Evolutionary conservation across 2,329 filamentous ascomycete genomes (phyloP), one percentile per base, ranked within the genome.

Genomic region (Diaporthe sp.): DNA sequence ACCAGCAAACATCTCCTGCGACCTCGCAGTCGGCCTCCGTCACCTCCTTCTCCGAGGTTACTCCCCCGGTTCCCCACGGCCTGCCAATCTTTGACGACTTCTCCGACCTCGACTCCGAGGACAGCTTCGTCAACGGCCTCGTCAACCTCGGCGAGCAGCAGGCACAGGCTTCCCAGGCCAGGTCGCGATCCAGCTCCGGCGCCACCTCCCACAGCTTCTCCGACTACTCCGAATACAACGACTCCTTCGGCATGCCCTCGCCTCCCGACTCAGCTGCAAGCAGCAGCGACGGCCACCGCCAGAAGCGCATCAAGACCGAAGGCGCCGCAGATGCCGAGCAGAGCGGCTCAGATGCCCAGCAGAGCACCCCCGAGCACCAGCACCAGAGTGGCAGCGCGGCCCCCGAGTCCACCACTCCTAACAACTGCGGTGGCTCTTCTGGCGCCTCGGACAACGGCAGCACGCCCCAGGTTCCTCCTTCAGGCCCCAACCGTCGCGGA

Each of bases 101-200:
- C 79, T 97, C 96, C 34, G 95, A 98, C 80, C 89, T 98, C 74
- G 96, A 98, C 83, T 95, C 94, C 0, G 96, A 98, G 81, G 95
- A 97, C 89, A 95, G 97, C 82, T 95, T 97, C 81, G 90, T 92
- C 80, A 93, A 91, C 82, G 90, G 90, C 73, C 89, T 97, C 12
- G 92, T 95, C 78, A 92, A 94, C 81, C 93, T 95, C 78, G 83
- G 84, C 74, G 84, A 83, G 37, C 88, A 90, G 77, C 74, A 77
- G 59, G 83, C 88, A 28, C 85, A 87, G 53, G 86, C 89, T 67
- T 92, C 93, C 83, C 86, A 90, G 81, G 95, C 95, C 87, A 92
- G 96, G 79, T 90, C 91, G 49, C 90, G 91, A 57, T 91, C 91
- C 46, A 94, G 85, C 86, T 96, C 86, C 80, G 94, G 86, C 80